Evolutionary conservation across 192 early-diverging fungal species (phyloP).

Genomic region (Paraglomus occultum): DNA sequence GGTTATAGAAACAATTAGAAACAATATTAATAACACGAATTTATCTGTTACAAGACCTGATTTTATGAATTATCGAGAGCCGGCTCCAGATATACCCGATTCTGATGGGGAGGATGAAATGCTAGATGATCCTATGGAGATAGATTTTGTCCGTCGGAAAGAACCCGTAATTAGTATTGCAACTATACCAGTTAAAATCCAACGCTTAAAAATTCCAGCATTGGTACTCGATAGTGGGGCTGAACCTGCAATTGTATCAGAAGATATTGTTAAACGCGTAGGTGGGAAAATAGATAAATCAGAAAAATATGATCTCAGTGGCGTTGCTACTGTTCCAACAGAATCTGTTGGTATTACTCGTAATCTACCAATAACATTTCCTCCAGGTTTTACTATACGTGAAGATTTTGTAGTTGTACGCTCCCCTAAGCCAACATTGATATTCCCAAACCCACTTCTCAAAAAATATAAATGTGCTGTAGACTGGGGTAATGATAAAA

Average conservation of each 20-base stretch:
- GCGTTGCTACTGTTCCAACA: neutral
- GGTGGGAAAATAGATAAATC: neutral
- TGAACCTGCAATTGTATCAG: neutral
- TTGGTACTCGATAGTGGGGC: neutral
- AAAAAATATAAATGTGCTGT: slow-evolving; percentile 6
- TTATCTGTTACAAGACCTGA: too few relatives aligned
- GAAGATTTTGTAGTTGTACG: slow-evolving; percentile 11
- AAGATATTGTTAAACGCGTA: neutral
- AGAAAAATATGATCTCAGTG: slow-evolving; percentile 14
- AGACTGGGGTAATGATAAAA: slow-evolving; percentile 17
- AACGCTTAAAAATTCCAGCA: slow-evolving; percentile 8
- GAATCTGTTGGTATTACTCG: neutral
- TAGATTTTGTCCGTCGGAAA: slow-evolving; percentile 11
- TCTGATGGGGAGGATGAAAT: slow-evolving; percentile 13
- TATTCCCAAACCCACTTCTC: slow-evolving; percentile 13
- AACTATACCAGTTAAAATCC: slow-evolving; percentile 6
- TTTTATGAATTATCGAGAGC: slow-evolving; percentile 12
- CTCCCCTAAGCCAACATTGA: neutral
- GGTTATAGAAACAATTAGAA: too few relatives aligned
- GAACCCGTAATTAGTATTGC: slow-evolving; percentile 6
- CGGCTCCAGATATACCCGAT: neutral
- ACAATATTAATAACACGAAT: too few relatives aligned
- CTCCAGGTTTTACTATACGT: neutral
- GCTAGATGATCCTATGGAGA: slow-evolving; percentile 19
- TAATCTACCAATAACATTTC: slow-evolving; percentile 12